Percentiles rank a stretch among this genome's conserved stretches.
Conservation (phyloP, 2,329 filamentous ascomycete genomes). For the Calonectria henricotiae region DNA sequence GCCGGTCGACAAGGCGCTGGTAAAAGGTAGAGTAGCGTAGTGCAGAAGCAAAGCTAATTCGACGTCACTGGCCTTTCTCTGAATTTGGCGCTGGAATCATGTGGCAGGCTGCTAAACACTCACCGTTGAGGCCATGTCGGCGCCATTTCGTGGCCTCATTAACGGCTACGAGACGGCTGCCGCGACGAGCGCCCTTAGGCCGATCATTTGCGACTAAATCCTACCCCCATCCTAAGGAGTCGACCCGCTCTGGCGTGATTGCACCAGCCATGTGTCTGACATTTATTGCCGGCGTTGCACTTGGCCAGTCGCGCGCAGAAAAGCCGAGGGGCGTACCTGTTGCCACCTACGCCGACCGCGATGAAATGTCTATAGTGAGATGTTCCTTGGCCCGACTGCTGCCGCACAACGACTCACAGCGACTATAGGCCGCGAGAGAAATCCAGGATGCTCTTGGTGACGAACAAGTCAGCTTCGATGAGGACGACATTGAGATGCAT, state of each 20-base stretch:
- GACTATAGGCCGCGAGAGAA: constrained; percentile 27
- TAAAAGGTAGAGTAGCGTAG: no score
- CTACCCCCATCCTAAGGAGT: neutral
- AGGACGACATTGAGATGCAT: constrained; percentile 32
- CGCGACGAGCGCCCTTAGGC: neutral
- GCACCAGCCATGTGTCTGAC: constrained; percentile 1
- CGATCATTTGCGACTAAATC: neutral
- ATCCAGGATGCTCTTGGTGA: constrained; percentile 23
- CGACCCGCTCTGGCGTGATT: constrained; percentile 15
- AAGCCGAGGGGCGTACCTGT: neutral
- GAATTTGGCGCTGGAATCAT: neutral
- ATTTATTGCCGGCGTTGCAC: constrained; percentile 17
- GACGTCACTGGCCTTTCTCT: neutral
- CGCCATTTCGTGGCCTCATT: neutral
- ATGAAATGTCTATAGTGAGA: constrained; percentile 27
- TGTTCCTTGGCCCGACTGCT: no score
- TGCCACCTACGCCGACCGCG: constrained; percentile 17
- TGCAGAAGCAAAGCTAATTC: neutral
- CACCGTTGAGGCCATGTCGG: neutral
- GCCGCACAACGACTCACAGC: neutral
- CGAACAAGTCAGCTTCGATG: constrained; percentile 28
- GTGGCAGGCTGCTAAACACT: neutral
- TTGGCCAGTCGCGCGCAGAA: constrained; percentile 4
- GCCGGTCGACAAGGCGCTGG: neutral
- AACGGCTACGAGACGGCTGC: neutral